Evolutionary conservation across 78 protist species (phyloP), one percentile per base, ranked within the genome.

Genomic region (Chrysochromulina parva): DNA sequence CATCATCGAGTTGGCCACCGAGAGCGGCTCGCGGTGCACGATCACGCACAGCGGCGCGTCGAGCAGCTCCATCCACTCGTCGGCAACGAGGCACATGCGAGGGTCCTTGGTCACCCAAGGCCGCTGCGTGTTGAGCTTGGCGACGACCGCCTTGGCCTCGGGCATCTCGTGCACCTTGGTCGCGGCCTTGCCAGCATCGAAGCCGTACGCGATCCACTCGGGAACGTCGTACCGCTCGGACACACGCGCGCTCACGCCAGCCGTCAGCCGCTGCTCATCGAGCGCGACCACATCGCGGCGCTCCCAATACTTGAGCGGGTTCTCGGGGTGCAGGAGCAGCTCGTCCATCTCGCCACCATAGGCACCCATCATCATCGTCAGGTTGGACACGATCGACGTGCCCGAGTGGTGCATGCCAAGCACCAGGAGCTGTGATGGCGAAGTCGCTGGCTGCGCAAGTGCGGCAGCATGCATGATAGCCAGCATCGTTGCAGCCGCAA

Each of bases 91-190:
- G 55, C 28, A 28, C 82, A 74, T 74, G 82, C 82, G 82, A 7
- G 82, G 82, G 55, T 74, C 82, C 57, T 74, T 74, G 54, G 82
- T 74, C n/a, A 74, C 82, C 82, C 82, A 74, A 3, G 82, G 82
- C 11, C 82, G 82, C 26, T 74, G 53, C 22, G 53, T n/a, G 82
- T 74, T 74, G 57, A 74, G 82, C 57, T 74, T 74, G 1, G 11
- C 24, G 57, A 74, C 53, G 55, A 74, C 22, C 14, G 38, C 55
- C 28, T 48, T 7, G 38, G 82, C 82, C 22, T 28, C 82, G 14
- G 53, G 3, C 55, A 24, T 48, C 24, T 4, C 54, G n/a, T 28
- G 55, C 11, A 74, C 22, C 82, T 28, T 28, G 22, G 55, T 74
- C 28, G 82, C 82, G 10, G 38, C 50, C 19, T 74, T 74, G 57